Percentiles rank a stretch among this genome's conserved stretches.
These are phyloP conservation scores for Ajuga reptans DNA, from an alignment of 305 asterid species.

Conservation along the genomic window DNA sequence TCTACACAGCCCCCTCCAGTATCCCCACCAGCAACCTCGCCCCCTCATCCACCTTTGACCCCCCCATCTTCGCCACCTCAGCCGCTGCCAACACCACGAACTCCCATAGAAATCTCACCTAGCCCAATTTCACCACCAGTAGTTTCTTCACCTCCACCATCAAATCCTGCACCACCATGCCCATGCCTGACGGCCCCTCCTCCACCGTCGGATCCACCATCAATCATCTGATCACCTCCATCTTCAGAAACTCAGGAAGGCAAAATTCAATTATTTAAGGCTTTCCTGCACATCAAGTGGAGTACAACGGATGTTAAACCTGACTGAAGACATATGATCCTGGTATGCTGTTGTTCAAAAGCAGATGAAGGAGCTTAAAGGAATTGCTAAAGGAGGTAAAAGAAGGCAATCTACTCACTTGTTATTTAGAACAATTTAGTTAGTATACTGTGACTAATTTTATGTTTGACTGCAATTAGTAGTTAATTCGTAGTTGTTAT, in stretches of 20 bases:
- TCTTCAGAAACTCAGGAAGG: not conserved
- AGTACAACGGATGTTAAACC: not conserved
- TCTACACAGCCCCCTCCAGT: not conserved
- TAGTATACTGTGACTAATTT: not conserved
- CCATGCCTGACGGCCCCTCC: slow-evolving; percentile 15
- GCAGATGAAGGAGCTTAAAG: not conserved
- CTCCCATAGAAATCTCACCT: not conserved
- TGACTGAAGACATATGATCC: not conserved
- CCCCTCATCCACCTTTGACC: not conserved
- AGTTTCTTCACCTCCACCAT: slow-evolving; percentile 26
- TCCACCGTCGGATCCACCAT: slow-evolving; percentile 17
- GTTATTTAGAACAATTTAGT: slow-evolving; percentile 8
- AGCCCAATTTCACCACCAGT: not conserved
- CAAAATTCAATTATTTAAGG: slow-evolving; percentile 1
- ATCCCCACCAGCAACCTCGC: not conserved
- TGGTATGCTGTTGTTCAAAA: slow-evolving; percentile 13
- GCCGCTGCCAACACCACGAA: slow-evolving; percentile 6
- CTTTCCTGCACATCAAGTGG: slow-evolving; percentile 17
- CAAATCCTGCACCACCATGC: slow-evolving; percentile 18
- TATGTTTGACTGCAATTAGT: slow-evolving; percentile 1
- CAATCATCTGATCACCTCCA: slow-evolving; percentile 13
- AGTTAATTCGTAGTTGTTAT: not conserved
- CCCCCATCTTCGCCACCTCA: slow-evolving; percentile 14
- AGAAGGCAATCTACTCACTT: not conserved
- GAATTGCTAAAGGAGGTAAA: not conserved